These are phyloP conservation scores for Beauveria bassiana DNA, from an alignment of 2,329 filamentous ascomycete species.

Conservation along the genomic window DNA sequence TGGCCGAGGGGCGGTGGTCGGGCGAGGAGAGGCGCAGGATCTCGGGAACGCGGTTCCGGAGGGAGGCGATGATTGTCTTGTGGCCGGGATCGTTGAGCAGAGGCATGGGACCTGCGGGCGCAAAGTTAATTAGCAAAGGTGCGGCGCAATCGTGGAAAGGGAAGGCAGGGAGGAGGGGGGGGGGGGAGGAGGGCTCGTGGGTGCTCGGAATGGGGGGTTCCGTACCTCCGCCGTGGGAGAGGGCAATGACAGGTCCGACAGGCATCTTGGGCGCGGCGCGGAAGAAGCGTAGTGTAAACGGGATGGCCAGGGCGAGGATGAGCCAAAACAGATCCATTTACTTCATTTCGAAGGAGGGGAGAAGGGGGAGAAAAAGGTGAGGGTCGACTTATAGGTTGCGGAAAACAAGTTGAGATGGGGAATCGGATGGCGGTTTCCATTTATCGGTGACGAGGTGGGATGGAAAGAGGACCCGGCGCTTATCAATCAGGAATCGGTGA, in stretches of 20 bases:
- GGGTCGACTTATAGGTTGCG: neutral
- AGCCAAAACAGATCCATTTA: conserved; percentile 8
- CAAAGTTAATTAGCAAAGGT: neutral
- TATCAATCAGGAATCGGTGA: neutral
- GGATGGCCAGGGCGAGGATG: neutral
- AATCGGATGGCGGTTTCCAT: neutral
- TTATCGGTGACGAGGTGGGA: neutral
- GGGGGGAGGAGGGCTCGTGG: neutral
- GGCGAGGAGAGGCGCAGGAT: conserved; percentile 47
- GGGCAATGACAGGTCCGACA: conserved; percentile 36
- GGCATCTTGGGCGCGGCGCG: conserved; percentile 25
- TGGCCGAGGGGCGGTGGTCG: conserved; percentile 37
- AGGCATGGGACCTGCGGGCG: conserved; percentile 43
- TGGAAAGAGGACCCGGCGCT: neutral
- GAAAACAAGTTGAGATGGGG: neutral
- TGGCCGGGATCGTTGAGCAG: conserved; percentile 48
- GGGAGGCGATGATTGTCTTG: conserved; percentile 40
- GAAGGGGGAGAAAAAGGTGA: neutral
- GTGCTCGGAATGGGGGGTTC: neutral
- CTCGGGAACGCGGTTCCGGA: conserved; percentile 45
- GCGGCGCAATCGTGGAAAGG: neutral
- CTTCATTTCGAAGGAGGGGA: neutral
- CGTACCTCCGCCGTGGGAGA: conserved; percentile 42
- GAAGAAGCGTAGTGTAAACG: neutral
- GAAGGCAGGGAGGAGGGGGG: neutral